Percentiles rank a stretch among this genome's conserved stretches.
Evolutionary conservation across 2,329 filamentous ascomycete genomes (phyloP).

Genomic region (Ambrosiella xylebori): DNA sequence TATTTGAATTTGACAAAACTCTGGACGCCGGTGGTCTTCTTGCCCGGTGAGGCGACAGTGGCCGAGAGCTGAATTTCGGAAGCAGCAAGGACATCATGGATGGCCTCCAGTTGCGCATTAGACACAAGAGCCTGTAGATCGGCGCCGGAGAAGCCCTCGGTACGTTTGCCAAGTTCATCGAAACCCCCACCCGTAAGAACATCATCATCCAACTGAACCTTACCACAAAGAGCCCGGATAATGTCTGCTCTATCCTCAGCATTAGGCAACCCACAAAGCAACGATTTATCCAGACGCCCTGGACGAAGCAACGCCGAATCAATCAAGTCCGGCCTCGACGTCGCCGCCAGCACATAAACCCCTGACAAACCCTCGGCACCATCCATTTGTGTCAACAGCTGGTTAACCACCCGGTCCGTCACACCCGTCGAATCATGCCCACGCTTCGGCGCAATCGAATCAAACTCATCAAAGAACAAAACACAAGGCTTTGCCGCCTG

Average conservation of each 20-base stretch:
- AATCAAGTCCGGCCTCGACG: conserved; percentile 81
- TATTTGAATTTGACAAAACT: conserved; percentile 76
- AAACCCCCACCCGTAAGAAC: conserved; percentile 42
- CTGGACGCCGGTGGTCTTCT: conserved; percentile 17
- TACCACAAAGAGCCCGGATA: conserved; percentile 63
- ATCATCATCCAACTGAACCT: conserved; percentile 55
- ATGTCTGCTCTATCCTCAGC: conserved; percentile 76
- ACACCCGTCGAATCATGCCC: conserved; percentile 95
- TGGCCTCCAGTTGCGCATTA: conserved; percentile 91
- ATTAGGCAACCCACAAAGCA: conserved; percentile 78
- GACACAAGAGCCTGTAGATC: conserved; percentile 90
- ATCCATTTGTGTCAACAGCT: conserved; percentile 97
- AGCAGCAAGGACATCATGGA: conserved; percentile 73
- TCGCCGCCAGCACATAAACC: conserved; percentile 92
- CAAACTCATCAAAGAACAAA: conserved; percentile 97
- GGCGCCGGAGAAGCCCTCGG: conserved; percentile 82
- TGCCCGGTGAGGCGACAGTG: conserved; percentile 21
- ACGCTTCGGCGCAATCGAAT: conserved; percentile 91
- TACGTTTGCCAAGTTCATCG: conserved; percentile 57
- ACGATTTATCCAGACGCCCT: conserved; percentile 78
- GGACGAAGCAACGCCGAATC: conserved; percentile 85
- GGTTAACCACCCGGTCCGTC: conserved; percentile 96
- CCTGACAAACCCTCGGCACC: conserved; percentile 87
- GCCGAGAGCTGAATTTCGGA: conserved; percentile 21
- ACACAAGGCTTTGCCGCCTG: conserved; percentile 83